Evolutionary conservation across 2,329 filamentous ascomycete species (phyloP).

Genomic region (Zymoseptoria tritici): DNA sequence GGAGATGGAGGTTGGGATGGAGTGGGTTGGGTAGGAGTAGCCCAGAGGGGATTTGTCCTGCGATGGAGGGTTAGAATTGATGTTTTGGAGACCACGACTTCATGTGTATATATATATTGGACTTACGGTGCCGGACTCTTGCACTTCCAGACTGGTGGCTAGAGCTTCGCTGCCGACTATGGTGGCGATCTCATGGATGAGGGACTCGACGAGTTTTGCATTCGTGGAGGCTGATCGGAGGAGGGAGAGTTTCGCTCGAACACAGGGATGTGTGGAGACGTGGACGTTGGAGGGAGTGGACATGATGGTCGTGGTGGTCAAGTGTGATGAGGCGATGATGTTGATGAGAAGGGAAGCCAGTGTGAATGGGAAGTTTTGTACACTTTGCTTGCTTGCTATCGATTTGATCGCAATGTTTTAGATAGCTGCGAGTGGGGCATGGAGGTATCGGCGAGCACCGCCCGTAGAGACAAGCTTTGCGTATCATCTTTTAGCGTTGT

Average conservation of each 20-base stretch:
- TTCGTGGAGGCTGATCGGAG: constrained; percentile 66
- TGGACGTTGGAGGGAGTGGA: constrained; percentile 47
- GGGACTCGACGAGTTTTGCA: constrained; percentile 66
- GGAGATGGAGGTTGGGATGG: constrained; percentile 61
- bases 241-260: constrained; percentile 82
- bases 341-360: not conserved
- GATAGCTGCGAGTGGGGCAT: too few relatives aligned
- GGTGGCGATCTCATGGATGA: constrained; percentile 79
- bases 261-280: constrained; percentile 77
- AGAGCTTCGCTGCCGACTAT: constrained; percentile 80
- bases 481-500: not conserved
- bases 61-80: too few relatives aligned
- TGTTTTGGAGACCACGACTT: too few relatives aligned
- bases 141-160: constrained; percentile 51
- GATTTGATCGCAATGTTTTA: too few relatives aligned
- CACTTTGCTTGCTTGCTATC: too few relatives aligned
- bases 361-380: too few relatives aligned
- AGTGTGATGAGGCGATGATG: not conserved
- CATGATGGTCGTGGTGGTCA: constrained; percentile 6
- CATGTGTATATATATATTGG: too few relatives aligned
- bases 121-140: constrained; percentile 58
- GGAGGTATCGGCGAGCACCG: too few relatives aligned
- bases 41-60: constrained; percentile 76
- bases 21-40: constrained; percentile 62
- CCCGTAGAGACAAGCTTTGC: not conserved